Base-by-base conservation (phyloP, 1,139 yeast genomes). In the Blastobotrys persicus region DNA sequence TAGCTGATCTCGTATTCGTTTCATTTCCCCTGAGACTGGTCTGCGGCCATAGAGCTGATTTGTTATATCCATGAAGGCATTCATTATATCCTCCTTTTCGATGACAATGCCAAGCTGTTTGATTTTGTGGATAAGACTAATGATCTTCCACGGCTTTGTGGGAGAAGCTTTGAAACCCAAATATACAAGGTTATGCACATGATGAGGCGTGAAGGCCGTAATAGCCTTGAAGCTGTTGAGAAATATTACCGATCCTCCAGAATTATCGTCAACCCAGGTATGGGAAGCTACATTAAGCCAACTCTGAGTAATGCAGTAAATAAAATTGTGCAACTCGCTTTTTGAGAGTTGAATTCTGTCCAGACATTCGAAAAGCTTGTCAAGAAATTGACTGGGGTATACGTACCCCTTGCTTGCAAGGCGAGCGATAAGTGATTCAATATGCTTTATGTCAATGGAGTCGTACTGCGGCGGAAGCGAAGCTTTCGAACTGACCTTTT, bases 381-480 rank as follows among this genome's bases (percentile, higher is more conserved):
- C 34, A 13, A 40, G 34, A 18, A 14, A 26, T 13, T 4, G 28
- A 6, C n/a, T 28, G 3, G 43, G 43, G 26, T 14, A 40, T 2
- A 40, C 34, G 31, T 28, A 40, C 14, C 34, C 23, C 4, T 40
- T 26, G 12, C 14, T 19, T 7, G 17, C 26, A 17, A 37, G 41
- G 12, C 19, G 17, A 6, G 7, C 14, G 14, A 37, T 37, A 11
- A 17, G 26, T 12, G 12, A 12, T n/a, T 9, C 12, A 9, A 37
- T 16, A 19, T 37, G 16, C 14, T 37, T 7, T 17, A 37, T 37
- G 18, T 19, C 11, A 18, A 37, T 18, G 3, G 41, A 28, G 9
- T 37, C 28, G n/a, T n/a, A 37, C n/a, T 37, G 41, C n/a, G 41
- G 41, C 7, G 41, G 41, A 4, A 4, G 13, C n/a, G 41, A 17